Conservation (phyloP, 163 green algal species). For the Volvox carteri region DNA sequence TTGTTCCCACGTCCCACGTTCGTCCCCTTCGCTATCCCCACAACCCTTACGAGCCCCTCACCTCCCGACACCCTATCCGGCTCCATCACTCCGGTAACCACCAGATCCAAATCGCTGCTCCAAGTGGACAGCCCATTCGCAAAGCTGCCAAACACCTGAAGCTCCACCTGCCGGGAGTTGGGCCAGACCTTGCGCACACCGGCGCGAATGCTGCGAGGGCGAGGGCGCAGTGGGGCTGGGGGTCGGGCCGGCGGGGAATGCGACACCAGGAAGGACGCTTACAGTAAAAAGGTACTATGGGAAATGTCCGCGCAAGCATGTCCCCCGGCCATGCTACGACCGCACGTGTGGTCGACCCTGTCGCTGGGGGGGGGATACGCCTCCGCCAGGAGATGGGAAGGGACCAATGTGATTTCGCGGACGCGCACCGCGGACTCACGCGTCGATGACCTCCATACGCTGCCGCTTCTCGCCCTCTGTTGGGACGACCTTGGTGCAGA, state of each 20-base stretch:
- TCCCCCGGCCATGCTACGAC: too few relatives aligned
- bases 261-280: too few relatives aligned
- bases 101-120: conserved; percentile 71
- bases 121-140: conserved; percentile 72
- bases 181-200: conserved; percentile 44
- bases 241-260: too few relatives aligned
- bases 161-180: conserved; percentile 4
- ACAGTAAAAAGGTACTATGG: too few relatives aligned
- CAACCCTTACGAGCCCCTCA: too few relatives aligned
- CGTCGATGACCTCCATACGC: conserved; percentile 67
- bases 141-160: conserved; percentile 73
- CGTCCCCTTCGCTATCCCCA: too few relatives aligned
- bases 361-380: too few relatives aligned
- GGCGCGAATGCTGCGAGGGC: neutral
- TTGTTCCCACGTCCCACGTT: too few relatives aligned
- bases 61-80: conserved; percentile 61
- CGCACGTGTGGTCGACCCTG: too few relatives aligned
- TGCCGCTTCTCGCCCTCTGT: conserved; percentile 63
- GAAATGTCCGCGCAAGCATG: too few relatives aligned
- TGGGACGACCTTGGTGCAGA: conserved; percentile 61
- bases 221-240: too few relatives aligned
- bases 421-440: conserved; percentile 53
- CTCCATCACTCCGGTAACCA: conserved; percentile 69
- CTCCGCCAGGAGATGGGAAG: neutral
- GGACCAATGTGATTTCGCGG: too few relatives aligned